A percentile compares a stretch with the other conserved stretches of the same genome.
Evolutionary conservation across 495 filamentous ascomycete genomes (phyloP).

Genomic region (Daldinia bambusicola): DNA sequence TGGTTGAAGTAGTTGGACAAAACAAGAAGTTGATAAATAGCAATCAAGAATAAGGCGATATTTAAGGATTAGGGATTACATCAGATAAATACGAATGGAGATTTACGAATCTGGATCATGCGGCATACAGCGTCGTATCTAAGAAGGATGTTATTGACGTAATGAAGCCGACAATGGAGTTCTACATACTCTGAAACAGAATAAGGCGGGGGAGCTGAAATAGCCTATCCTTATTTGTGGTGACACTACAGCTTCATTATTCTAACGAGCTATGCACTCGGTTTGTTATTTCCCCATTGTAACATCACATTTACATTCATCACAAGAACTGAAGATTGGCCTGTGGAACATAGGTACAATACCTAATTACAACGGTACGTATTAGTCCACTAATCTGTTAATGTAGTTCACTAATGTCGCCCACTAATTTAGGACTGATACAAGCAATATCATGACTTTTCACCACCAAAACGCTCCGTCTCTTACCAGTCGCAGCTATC

Average conservation of each 20-base stretch:
- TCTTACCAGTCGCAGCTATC: not conserved
- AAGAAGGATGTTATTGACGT: not conserved
- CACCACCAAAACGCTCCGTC: not conserved
- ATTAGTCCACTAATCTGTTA: not conserved
- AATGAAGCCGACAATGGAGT: not conserved
- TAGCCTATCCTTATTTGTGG: not conserved
- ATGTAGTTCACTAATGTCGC: not conserved
- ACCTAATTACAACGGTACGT: no score
- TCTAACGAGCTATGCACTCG: not conserved
- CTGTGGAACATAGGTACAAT: no score
- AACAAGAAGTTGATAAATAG: no score
- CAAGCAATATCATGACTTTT: not conserved
- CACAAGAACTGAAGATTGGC: no score
- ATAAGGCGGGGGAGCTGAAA: slow-evolving; percentile 34
- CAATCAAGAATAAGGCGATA: no score
- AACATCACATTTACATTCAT: no score
- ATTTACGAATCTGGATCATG: not conserved
- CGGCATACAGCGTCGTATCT: not conserved
- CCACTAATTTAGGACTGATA: no score
- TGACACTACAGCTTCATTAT: not conserved
- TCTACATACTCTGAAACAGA: slow-evolving; percentile 4
- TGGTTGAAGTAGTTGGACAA: no score
- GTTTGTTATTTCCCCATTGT: no score
- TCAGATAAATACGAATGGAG: no score
- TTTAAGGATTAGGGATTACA: no score